Base-by-base conservation (phyloP, 495 filamentous ascomycete genomes). In the Xylona heveae region DNA sequence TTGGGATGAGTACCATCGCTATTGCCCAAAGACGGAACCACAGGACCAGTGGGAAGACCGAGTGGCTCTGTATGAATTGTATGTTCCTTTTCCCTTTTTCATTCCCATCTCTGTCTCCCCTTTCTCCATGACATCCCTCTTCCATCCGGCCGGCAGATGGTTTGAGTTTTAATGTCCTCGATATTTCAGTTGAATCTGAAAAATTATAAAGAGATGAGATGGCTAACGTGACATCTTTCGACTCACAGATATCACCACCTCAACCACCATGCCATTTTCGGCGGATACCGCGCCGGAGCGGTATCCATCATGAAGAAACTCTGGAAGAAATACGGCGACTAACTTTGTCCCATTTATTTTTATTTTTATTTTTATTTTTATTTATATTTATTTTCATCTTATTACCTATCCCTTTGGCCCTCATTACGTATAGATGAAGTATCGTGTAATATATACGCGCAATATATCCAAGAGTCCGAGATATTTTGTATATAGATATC, bases 191-290 rank as follows among this genome's bases (percentile, higher is more conserved):
- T n/a, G n/a, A n/a, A n/a, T n/a, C n/a, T n/a, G n/a, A n/a, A n/a
- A n/a, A n/a, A n/a, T n/a, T n/a, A n/a, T n/a, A n/a, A 21, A 15
- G 18, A 20, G 12, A 18, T 24, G 19, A 17, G 6, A 19, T 19
- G 15, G 14, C 28, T 30, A 14, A 8, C 8, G 7, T 7, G 23
- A 4, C 8, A 4, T 15, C 4, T 30, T 7, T 4, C 3, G 21
- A 13, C 33, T 10, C 8, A 25, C 40, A 83, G 75, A 26, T 88
- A 92, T 46, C 84, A 94, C 49, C 76, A 91, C 54, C 48, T 94
- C 27, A 94, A 92, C 35, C 82, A 92, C 37, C 68, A 78, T 58
- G 74, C 77, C 4, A 57, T 92, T 28, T 93, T 94, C 52, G 68
- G 70, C 2, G 71, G 73, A 3, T 91, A 91, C 51, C 60, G 66